Evolutionary conservation across 306 rosid species (phyloP), one percentile per base, ranked within the genome.

Genomic region (Lithocarpus polystachyus): DNA sequence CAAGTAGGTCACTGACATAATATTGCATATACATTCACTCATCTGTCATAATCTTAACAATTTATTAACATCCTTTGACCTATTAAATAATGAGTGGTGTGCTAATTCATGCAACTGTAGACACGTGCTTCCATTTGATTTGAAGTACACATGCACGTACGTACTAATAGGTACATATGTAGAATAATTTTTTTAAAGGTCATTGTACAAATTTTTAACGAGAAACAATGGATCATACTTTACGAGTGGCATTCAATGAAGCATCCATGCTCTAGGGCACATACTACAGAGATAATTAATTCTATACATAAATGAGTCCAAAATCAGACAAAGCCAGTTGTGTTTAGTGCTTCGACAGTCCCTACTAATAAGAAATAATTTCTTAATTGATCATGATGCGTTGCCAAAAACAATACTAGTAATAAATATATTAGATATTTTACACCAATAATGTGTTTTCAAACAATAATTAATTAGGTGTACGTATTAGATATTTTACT

Each of bases 131-230:
- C 22, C 75, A 33, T 77, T 70, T 67, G 62, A 75, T 84, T 79
- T 56, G 77, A 64, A 78, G 85, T 84, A 88, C 88, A 75, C 73
- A 64, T 60, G 73, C 83, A 64, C 57, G 92, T 82, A 86, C 89
- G 71, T 51, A 45, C 17, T 1, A 20, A 83, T 54, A 75, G 77
- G 86, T 79, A 83, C 87, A 67, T 45, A 67, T 19, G 61, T 74
- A 77, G 65, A 60, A 52, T 24, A 62, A 48, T 35, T 29, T 77
- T 72, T 73, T 48, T 48, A 12, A 48, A 48, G 17, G 53, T 40
- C 17, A 48, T 12, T 48, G 53, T 48, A 59, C 10, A 23, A 12
- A 24, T 15, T 9, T 9, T 9, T 59, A 22, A 22, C 31, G 15
- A 59, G 18, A 59, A 23, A 40, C 11, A 40, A 40, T 40, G 11